Conservation (phyloP, 2,329 filamentous ascomycete genomes). For the Stagonosporopsis tanaceti region DNA sequence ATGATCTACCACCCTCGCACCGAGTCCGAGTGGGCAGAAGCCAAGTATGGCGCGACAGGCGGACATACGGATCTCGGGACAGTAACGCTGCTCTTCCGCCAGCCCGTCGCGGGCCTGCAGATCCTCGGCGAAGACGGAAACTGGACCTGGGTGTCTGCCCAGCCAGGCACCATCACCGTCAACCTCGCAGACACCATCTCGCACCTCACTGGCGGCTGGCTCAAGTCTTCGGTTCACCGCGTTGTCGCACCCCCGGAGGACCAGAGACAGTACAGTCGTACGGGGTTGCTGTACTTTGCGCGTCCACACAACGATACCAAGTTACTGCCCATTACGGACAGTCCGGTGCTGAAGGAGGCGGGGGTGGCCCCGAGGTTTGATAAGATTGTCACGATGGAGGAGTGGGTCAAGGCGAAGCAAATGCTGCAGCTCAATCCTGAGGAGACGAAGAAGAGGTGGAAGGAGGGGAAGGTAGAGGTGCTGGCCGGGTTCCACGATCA, state of each 20-base stretch:
- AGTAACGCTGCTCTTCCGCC: slow-evolving; percentile 65
- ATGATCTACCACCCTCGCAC: slow-evolving; percentile 65
- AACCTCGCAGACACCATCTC: slow-evolving; percentile 53
- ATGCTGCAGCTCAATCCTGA: slow-evolving; percentile 36
- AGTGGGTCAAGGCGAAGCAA: slow-evolving; percentile 38
- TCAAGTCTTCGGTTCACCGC: slow-evolving; percentile 60
- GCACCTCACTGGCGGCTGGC: slow-evolving; percentile 52
- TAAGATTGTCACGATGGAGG: slow-evolving; percentile 53
- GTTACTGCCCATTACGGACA: slow-evolving; percentile 50
- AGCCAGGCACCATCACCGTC: slow-evolving; percentile 52
- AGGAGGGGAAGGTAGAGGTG: slow-evolving; percentile 34
- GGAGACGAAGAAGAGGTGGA: slow-evolving; percentile 32
- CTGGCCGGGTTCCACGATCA: slow-evolving; percentile 33
- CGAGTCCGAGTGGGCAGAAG: slow-evolving; percentile 55
- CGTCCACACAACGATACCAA: slow-evolving; percentile 52
- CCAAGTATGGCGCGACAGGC: slow-evolving; percentile 54
- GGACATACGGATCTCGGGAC: slow-evolving; percentile 67
- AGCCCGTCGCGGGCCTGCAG: slow-evolving; percentile 66
- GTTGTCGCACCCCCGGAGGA: slow-evolving; percentile 60
- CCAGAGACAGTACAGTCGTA: slow-evolving; percentile 58
- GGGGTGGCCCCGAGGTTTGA: slow-evolving; percentile 49
- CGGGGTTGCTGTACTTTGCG: slow-evolving; percentile 62
- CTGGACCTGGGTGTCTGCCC: slow-evolving; percentile 54
- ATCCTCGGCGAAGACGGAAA: slow-evolving; percentile 53
- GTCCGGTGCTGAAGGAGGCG: slow-evolving; percentile 44